Base-by-base conservation (phyloP, 371 early-diverging fungal species). In the Chytridium lagenaria region DNA sequence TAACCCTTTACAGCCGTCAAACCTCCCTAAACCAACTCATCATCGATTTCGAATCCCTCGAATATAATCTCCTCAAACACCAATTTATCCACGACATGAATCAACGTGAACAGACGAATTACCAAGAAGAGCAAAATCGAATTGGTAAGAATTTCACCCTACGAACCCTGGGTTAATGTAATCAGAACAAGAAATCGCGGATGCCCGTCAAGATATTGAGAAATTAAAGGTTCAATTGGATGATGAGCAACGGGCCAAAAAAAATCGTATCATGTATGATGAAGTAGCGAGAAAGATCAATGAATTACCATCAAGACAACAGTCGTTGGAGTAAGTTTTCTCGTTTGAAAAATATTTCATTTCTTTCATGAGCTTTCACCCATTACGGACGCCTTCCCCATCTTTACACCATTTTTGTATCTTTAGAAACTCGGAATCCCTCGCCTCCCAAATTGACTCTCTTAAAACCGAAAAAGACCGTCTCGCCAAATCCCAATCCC, bases 221-320 rank as follows among this genome's bases (percentile, higher is more conserved):
- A 50, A 59, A 5, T 74, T 90, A 36, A 84, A 86, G 68, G 77
- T 75, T 28, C 83, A 84, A 50, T 66, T 90, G 16, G 75, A 77
- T 23, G 73, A 79, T 16, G 89, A 85, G 37, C 85, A 87, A 44
- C 73, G 76, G 69, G 61, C 75, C 23, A 76, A 88, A 67, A 74
- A 81, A 67, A 85, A 88, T 44, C 87, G 86, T 51, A 37, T 86
- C 23, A 83, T 87, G 73, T 90, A 90, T 67, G 89, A 90, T 71
- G 79, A 71, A 33, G 79, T 88, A 3, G 89, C 90, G 12, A 72
- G 80, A 39, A 85, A 86, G 16, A 86, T 88, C 50, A 83, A 83
- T 74, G 80, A 81, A 67, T 72, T 80, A 22, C 75, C 86, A 26
- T 77, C 84, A 3, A 73, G 90, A 30, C 80, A 84, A 22, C 77